Base-by-base conservation (phyloP, 768 basidiomycete species). In the Naganishia randhawae region DNA sequence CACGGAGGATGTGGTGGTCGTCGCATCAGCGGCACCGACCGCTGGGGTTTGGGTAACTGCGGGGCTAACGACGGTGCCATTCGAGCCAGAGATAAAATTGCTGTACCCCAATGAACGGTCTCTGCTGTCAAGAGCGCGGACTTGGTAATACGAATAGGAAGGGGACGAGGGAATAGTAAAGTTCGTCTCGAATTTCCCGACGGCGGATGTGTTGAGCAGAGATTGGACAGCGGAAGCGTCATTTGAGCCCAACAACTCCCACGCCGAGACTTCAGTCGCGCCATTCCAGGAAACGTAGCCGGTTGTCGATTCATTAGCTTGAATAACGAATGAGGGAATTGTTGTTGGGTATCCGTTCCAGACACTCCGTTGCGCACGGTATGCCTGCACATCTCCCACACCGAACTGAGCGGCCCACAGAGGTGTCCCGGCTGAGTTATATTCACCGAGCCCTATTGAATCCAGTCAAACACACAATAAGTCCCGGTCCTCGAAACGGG, bases 251-350 rank as follows among this genome's bases (percentile, higher is more conserved):
- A 69, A 25, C 14, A 75, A 54, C 6, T 48, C 31, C 70, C 70
- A 75, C 8, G 11, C 41, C 0, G 50, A 5, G 17, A 77, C 67
- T 29, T 76, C 69, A 11, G 75, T 76, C 7, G 74, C 75, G 13
- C 77, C 77, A 65, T 76, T 78, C 77, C 77, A 78, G 3, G 70
- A 72, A 3, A 62, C 72, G 68, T 69, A 75, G 8, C 69, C 69
- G 17, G 37, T 55, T n/a, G 32, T 61, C 16, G 57, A 61, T 13
- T 22, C 39, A 29, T 72, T 67, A 27, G 41, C 41, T 65, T 55
- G 17, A 45, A 67, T 63, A 22, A 71, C 50, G 68, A 71, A 17
- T 52, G 53, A 17, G 19, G 75, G 72, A 0, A 39, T 25, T 0
- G 74, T 74, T 0, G 54, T 45, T 0, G 74, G 74, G 51, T 55